These are phyloP conservation scores for Mycena amicta DNA, from an alignment of 768 basidiomycete genomes.

Conservation along the genomic window DNA sequence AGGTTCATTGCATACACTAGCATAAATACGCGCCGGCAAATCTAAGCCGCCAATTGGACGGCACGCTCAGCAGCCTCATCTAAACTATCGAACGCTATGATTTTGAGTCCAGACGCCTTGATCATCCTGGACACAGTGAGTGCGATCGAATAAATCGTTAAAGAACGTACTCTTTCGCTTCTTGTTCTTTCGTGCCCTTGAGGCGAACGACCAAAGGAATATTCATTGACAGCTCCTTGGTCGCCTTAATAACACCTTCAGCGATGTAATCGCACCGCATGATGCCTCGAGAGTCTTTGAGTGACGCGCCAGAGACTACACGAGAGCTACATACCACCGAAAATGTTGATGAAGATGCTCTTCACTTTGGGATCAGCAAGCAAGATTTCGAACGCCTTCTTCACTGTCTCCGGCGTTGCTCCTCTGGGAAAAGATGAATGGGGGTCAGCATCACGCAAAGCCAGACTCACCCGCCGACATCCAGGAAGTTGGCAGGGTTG, in stretches of 20 bases:
- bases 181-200: slow-evolving; percentile 95
- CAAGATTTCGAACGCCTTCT: slow-evolving; percentile 98
- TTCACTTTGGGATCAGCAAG: slow-evolving; percentile 90
- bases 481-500: slow-evolving; percentile 97
- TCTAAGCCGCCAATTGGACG: slow-evolving; percentile 62
- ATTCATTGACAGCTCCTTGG: slow-evolving; percentile 81
- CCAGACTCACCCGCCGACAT: slow-evolving; percentile 83
- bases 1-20: slow-evolving; percentile 17
- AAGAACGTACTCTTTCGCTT: slow-evolving; percentile 90
- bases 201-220: slow-evolving; percentile 93
- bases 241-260: slow-evolving; percentile 97
- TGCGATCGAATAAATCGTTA: no score
- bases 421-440: slow-evolving; percentile 52
- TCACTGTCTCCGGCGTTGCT: slow-evolving; percentile 98
- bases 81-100: slow-evolving; percentile 88
- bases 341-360: slow-evolving; percentile 98
- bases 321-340: slow-evolving; percentile 83
- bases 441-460: slow-evolving; percentile 6
- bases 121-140: slow-evolving; percentile 82
- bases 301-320: slow-evolving; percentile 4
- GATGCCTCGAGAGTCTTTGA: slow-evolving; percentile 56
- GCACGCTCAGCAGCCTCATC: slow-evolving; percentile 90
- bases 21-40: slow-evolving; percentile 14
- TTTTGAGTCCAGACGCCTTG: slow-evolving; percentile 87
- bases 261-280: slow-evolving; percentile 99